These are phyloP conservation scores for Saturnispora sekii DNA, from an alignment of 805 yeast genomes.

Conservation along the genomic window DNA sequence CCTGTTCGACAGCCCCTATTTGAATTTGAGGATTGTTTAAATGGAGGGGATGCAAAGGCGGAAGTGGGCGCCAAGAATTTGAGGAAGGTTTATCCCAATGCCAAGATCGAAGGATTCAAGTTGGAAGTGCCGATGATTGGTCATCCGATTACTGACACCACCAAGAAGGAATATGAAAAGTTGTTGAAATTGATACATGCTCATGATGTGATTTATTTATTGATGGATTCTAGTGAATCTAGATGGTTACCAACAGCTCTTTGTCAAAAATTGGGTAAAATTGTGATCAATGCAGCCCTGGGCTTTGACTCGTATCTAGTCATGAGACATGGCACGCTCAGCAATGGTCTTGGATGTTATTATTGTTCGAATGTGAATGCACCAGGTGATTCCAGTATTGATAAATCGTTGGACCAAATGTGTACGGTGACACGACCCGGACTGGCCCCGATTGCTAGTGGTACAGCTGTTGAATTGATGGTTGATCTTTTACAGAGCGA, in stretches of 20 bases:
- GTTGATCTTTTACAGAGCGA: conserved; percentile 41
- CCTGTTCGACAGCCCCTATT: conserved; percentile 93
- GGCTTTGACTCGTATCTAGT: conserved; percentile 93
- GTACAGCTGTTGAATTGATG: conserved; percentile 76
- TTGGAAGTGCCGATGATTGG: conserved; percentile 95
- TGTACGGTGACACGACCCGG: conserved; percentile 98
- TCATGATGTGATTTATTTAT: conserved; percentile 70
- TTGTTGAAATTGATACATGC: conserved; percentile 44
- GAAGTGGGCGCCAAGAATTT: conserved; percentile 64
- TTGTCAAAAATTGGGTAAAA: conserved; percentile 54
- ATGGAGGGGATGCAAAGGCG: conserved; percentile 74
- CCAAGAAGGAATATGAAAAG: conserved; percentile 37
- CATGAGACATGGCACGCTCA: conserved; percentile 75
- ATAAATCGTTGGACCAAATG: conserved; percentile 92
- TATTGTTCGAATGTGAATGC: conserved; percentile 95
- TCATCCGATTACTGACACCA: conserved; percentile 61
- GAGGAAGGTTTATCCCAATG: conserved; percentile 69
- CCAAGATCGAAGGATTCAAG: conserved; percentile 48
- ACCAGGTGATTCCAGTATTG: conserved; percentile 79
- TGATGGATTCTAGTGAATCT: conserved; percentile 92
- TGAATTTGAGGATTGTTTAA: conserved; percentile 67
- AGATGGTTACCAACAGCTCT: conserved; percentile 96
- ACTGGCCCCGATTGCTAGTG: conserved; percentile 78
- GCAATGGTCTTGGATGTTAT: conserved; percentile 65
- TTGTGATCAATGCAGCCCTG: conserved; percentile 83